Evolutionary conservation across 495 filamentous ascomycete genomes (phyloP).

Genomic region (Xylaria nigripes): DNA sequence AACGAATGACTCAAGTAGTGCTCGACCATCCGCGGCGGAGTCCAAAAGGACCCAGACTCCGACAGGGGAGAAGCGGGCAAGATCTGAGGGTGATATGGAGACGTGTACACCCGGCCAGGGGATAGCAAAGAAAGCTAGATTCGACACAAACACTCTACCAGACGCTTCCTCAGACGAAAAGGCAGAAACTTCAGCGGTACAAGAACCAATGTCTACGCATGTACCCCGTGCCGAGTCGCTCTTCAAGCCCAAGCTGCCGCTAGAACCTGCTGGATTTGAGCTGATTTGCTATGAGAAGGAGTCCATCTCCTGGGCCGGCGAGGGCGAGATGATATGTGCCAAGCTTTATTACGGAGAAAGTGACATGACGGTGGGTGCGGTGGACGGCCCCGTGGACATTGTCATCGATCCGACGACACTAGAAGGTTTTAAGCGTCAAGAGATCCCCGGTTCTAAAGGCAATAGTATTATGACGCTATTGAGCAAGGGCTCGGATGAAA

Average conservation of each 20-base stretch:
- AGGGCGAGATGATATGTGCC: conserved; percentile 3
- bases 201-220: background rate
- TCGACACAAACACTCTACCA: background rate
- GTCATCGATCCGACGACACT: conserved; percentile 15
- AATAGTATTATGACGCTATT: conserved; percentile 8
- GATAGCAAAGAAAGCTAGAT: background rate
- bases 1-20: background rate
- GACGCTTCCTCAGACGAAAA: background rate
- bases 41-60: background rate
- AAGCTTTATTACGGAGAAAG: conserved; percentile 13
- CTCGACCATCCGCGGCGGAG: background rate
- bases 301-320: conserved; percentile 11
- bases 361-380: conserved; percentile 5
- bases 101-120: background rate
- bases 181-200: background rate
- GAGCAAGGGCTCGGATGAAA: conserved; percentile 1
- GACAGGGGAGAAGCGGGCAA: background rate
- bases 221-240: background rate
- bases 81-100: background rate
- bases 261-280: conserved; percentile 12
- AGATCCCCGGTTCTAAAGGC: conserved; percentile 6
- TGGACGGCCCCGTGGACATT: conserved; percentile 3
- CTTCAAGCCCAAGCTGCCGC: background rate
- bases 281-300: conserved; percentile 14
- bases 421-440: conserved; percentile 6